Conservation (phyloP, 805 yeast genomes). For the Cyberlindnera suaveolens region DNA sequence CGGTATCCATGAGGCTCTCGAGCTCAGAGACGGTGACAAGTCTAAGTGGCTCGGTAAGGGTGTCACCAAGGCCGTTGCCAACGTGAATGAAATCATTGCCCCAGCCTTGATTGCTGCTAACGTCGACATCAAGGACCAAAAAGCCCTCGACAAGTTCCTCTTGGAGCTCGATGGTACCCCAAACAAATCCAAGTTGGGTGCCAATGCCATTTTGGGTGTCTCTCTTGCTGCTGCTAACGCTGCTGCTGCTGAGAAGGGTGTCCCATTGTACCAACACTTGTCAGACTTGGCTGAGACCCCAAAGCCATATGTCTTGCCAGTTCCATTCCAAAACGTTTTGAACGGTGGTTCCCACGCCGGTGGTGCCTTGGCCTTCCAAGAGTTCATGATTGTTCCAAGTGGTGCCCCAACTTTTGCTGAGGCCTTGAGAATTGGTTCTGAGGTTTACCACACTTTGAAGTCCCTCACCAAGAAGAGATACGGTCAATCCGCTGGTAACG, state of each 20-base stretch:
- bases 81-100: conserved; percentile 91
- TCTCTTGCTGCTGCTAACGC: conserved; percentile 97
- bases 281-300: conserved; percentile 68
- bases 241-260: conserved; percentile 92
- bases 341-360: conserved; percentile 99
- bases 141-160: conserved; percentile 80
- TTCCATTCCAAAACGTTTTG: conserved; percentile 97
- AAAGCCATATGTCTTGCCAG: conserved; percentile 90
- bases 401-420: conserved; percentile 88
- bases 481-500: conserved; percentile 99
- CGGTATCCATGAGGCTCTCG: conserved; percentile 97
- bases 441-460: conserved; percentile 96
- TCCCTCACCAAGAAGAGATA: conserved; percentile 86
- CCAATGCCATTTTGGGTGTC: conserved; percentile 97
- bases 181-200: conserved; percentile 96
- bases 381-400: conserved; percentile 97
- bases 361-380: conserved; percentile 98
- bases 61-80: conserved; percentile 93
- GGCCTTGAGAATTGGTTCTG: conserved; percentile 95
- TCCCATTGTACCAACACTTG: conserved; percentile 91
- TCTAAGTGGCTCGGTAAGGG: conserved; percentile 98
- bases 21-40: conserved; percentile 97
- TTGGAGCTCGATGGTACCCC: conserved; percentile 89
- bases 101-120: conserved; percentile 83
- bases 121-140: conserved; percentile 83